Percentiles rank a stretch among this genome's conserved stretches.
Evolutionary conservation across 306 rosid species (phyloP).

Genomic region (Sindora glabra): DNA sequence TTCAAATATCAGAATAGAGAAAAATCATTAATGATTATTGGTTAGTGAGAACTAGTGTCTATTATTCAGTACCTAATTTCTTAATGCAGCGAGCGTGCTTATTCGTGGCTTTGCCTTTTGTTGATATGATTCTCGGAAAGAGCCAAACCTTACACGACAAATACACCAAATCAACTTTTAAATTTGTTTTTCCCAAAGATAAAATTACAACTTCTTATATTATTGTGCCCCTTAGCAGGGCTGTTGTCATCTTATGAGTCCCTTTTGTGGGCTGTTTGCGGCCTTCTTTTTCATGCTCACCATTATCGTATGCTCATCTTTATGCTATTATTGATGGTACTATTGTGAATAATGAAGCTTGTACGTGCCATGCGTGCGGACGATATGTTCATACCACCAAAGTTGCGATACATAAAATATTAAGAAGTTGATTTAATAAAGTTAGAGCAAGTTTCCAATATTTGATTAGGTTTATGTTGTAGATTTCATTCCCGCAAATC

Average conservation of each 20-base stretch:
- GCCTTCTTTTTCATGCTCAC: neutral
- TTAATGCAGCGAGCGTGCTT: neutral
- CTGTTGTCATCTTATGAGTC: neutral
- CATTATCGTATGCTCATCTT: no score
- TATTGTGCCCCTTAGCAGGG: slow-evolving; percentile 7
- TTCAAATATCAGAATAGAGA: slow-evolving; percentile 4
- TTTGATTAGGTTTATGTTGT: no score
- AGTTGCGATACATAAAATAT: no score
- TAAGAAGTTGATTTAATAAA: no score
- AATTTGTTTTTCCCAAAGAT: neutral
- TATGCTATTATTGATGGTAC: no score
- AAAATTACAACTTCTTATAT: slow-evolving; percentile 9
- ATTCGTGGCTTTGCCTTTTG: neutral
- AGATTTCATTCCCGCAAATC: no score
- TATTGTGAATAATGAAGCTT: no score
- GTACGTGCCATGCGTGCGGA: no score
- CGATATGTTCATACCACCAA: no score
- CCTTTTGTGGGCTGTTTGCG: neutral
- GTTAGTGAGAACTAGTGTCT: slow-evolving; percentile 18
- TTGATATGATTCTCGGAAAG: slow-evolving; percentile 7
- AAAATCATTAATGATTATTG: no score
- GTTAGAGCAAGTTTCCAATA: no score
- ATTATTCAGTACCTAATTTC: slow-evolving; percentile 6
- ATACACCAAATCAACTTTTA: slow-evolving; percentile 9
- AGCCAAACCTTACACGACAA: slow-evolving; percentile 19